Conservation (phyloP, 2,329 filamentous ascomycete genomes). For the Colletotrichum navitas region DNA sequence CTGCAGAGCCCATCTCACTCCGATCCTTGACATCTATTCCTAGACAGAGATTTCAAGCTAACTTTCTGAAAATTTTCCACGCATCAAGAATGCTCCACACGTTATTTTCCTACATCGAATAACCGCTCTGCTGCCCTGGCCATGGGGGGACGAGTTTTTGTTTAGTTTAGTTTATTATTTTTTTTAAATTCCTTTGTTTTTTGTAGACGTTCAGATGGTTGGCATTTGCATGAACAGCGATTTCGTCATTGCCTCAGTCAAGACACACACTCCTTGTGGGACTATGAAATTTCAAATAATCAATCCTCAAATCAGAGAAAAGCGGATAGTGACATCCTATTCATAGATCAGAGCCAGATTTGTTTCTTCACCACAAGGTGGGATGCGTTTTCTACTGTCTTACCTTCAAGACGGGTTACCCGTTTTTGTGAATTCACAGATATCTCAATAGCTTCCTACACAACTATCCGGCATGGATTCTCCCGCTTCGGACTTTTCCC, state of each 20-base stretch:
- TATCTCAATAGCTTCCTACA: neutral
- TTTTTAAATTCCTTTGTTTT: too few species aligned
- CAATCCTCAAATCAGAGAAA: neutral
- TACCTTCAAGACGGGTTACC: too few species aligned
- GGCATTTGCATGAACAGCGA: neutral
- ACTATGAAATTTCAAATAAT: too few species aligned
- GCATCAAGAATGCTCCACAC: neutral
- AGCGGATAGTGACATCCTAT: rapidly evolving
- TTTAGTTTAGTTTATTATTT: too few species aligned
- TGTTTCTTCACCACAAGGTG: neutral
- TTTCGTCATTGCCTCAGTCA: too few species aligned
- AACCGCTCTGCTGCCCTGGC: too few species aligned
- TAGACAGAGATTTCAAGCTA: neutral
- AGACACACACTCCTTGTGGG: neutral
- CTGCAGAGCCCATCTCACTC: neutral
- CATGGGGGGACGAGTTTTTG: rapidly evolving
- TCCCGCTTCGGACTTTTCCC: neutral
- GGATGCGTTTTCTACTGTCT: neutral
- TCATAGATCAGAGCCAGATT: neutral
- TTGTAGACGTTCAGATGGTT: too few species aligned
- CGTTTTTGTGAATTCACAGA: neutral
- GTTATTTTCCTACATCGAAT: too few species aligned
- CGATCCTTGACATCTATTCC: neutral
- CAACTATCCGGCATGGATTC: neutral
- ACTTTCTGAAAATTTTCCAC: neutral